Evolutionary conservation across 352 stramenopile genomes (phyloP), one percentile per base, ranked within the genome.

Genomic region (Pythium dissotocum): DNA sequence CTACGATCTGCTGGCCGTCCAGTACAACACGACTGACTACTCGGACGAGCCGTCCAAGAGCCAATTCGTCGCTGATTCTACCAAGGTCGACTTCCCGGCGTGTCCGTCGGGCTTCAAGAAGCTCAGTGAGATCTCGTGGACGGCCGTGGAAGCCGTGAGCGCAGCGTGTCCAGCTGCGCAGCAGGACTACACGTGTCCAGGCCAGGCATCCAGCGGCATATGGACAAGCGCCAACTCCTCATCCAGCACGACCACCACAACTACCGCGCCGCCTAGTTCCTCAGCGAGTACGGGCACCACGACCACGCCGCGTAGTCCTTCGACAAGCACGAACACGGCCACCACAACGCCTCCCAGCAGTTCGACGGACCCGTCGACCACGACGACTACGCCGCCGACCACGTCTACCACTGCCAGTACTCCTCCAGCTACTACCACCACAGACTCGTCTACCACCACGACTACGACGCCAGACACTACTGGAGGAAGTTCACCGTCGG

Each of bases 1-100:
- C 67, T 96, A 84, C 76, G 58, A 94, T 28, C 75, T 73, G 59
- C 71, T 97, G 8, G 67, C 77, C 10, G 67, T 65, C 26, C 58
- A 87, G 64, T 94, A 89, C 72, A 87, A 83, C 10, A 59, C 70
- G 13, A 76, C 65, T 1, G 58, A 75, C 55, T 67, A 76, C 32
- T 77, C 72, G 10, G 67, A 73, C 24, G 79, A 88, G 54, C 38
- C 53, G 3, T 62, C 38, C 0, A 75, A 73, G 65, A 63, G 68
- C 33, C 65, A 62, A 16, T 90, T 89, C 55, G 57, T 59, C 10
- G 57, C 65, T 6, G 44, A 63, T 28, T 30, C 52, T 0, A 67
- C 48, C 46, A 71, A 63, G 35, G 18, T 59, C 26, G 32, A 36
- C 16, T 71, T 60, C 26, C 65, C 65, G 0, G n/a, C 28, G 7